These are phyloP conservation scores for Pisolithus sp. DNA, from an alignment of 768 basidiomycete genomes.

Conservation along the genomic window DNA sequence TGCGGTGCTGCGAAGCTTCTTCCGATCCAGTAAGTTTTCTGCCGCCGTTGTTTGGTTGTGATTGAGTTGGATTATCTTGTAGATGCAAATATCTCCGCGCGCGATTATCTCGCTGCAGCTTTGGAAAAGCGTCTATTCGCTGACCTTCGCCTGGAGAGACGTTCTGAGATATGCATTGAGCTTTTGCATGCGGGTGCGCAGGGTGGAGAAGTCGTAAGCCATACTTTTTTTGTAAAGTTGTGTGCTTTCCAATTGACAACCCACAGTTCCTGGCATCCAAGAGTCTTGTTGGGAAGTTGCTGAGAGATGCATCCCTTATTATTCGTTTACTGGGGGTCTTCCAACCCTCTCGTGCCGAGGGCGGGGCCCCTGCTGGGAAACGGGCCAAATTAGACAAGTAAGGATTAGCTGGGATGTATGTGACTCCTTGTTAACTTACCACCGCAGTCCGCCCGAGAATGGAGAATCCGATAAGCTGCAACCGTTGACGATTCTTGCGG, in stretches of 20 bases:
- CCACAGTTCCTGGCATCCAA: constrained; percentile 42
- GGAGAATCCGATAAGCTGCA: constrained; percentile 36
- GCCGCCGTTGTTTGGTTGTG: not conserved
- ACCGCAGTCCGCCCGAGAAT: constrained; percentile 12
- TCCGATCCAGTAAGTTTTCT: constrained; percentile 39
- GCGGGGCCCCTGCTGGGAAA: constrained; percentile 51
- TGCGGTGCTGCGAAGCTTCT: constrained; percentile 36
- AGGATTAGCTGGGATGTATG: constrained; percentile 9
- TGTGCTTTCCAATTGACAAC: not conserved
- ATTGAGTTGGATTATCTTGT: constrained; percentile 4
- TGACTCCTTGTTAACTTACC: not conserved
- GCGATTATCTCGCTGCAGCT: constrained; percentile 35
- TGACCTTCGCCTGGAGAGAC: constrained; percentile 44
- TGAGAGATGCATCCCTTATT: constrained; percentile 49
- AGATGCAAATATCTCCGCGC: constrained; percentile 38
- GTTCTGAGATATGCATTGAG: constrained; percentile 47
- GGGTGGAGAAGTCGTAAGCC: constrained; percentile 44
- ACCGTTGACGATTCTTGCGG: constrained; percentile 54
- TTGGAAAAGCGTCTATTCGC: constrained; percentile 54
- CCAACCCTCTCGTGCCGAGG: constrained; percentile 38
- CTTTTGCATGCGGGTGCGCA: constrained; percentile 50
- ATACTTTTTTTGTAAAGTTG: not conserved
- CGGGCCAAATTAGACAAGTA: constrained; percentile 57
- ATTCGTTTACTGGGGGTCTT: constrained; percentile 44
- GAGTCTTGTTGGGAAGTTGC: constrained; percentile 40